Evolutionary conservation across 768 basidiomycete species (phyloP).

Genomic region (Gymnopilus junonius): DNA sequence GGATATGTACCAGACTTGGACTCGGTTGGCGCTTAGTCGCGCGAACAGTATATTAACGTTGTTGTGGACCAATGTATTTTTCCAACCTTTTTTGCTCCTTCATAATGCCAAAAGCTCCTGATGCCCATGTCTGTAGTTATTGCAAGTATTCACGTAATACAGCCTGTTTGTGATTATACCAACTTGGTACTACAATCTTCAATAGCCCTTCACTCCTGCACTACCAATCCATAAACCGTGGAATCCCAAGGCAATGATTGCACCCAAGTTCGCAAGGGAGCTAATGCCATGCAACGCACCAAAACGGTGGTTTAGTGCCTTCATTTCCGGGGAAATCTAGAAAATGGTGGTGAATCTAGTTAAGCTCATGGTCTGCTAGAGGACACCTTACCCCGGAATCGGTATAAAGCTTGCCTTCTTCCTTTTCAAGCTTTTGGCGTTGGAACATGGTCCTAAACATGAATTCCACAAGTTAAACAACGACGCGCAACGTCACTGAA

Average conservation of each 20-base stretch:
- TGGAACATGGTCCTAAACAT: conserved; percentile 76
- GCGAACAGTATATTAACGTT: conserved; percentile 10
- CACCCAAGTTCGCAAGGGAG: conserved; percentile 64
- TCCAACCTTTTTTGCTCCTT: conserved; percentile 14
- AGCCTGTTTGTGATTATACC: background rate
- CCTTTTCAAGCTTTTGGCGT: conserved; percentile 74
- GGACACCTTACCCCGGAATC: conserved; percentile 58
- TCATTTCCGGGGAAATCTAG: conserved; percentile 75
- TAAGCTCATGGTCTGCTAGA: conserved; percentile 17
- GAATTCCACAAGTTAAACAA: background rate
- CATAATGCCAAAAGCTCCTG: conserved; percentile 12
- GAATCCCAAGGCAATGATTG: conserved; percentile 63
- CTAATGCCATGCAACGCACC: conserved; percentile 70
- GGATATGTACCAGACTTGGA: conserved; percentile 84
- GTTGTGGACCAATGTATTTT: conserved; percentile 19
- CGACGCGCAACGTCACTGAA: background rate
- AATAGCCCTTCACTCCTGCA: conserved; percentile 49
- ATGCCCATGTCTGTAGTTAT: background rate
- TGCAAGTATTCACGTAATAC: background rate
- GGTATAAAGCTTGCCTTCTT: conserved; percentile 69
- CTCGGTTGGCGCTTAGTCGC: conserved; percentile 68
- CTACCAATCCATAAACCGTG: conserved; percentile 77
- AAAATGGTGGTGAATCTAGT: conserved; percentile 2
- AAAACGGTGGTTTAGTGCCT: conserved; percentile 69
- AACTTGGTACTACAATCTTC: conserved; percentile 10